A percentile compares a stretch with the other conserved stretches of the same genome.
Evolutionary conservation across 2,329 filamentous ascomycete species (phyloP).

Genomic region (Chaetothyriales sp.): DNA sequence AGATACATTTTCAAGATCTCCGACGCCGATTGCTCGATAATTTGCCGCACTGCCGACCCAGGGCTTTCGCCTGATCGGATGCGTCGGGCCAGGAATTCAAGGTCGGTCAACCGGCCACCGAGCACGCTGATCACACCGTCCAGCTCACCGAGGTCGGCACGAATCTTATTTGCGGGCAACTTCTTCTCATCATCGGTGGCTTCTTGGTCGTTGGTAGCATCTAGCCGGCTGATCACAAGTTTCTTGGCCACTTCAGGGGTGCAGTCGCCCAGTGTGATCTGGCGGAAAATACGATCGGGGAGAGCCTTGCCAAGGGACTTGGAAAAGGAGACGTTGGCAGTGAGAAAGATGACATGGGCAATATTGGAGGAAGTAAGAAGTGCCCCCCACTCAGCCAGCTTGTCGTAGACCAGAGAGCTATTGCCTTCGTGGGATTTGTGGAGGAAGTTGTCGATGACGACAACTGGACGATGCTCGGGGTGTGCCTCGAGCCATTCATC

Average conservation of each 20-base stretch:
- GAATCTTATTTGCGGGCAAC: slow-evolving; percentile 32
- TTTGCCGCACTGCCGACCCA: slow-evolving; percentile 62
- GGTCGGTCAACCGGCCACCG: slow-evolving; percentile 83
- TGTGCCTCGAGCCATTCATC: slow-evolving; percentile 85
- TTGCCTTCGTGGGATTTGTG: slow-evolving; percentile 56
- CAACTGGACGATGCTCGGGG: slow-evolving; percentile 64
- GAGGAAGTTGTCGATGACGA: slow-evolving; percentile 84
- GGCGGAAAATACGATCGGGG: slow-evolving; percentile 79
- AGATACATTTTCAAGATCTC: slow-evolving; percentile 93
- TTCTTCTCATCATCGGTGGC: slow-evolving; percentile 25
- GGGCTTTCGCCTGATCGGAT: slow-evolving; percentile 79
- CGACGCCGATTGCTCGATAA: slow-evolving; percentile 72
- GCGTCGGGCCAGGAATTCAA: slow-evolving; percentile 82
- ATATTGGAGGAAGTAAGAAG: slow-evolving; percentile 71
- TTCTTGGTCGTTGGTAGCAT: slow-evolving; percentile 28
- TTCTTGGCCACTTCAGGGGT: slow-evolving; percentile 73
- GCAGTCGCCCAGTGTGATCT: slow-evolving; percentile 73
- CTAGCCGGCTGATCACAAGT: slow-evolving; percentile 73
- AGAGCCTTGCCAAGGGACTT: slow-evolving; percentile 77
- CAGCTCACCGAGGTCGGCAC: slow-evolving; percentile 51
- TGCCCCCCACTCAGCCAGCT: slow-evolving; percentile 80
- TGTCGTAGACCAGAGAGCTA: slow-evolving; percentile 52
- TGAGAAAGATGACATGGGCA: slow-evolving; percentile 88
- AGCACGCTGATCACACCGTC: slow-evolving; percentile 66
- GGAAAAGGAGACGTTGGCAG: slow-evolving; percentile 72